Conservation (phyloP, 352 stramenopile genomes). For the Plasmopara muralis region DNA sequence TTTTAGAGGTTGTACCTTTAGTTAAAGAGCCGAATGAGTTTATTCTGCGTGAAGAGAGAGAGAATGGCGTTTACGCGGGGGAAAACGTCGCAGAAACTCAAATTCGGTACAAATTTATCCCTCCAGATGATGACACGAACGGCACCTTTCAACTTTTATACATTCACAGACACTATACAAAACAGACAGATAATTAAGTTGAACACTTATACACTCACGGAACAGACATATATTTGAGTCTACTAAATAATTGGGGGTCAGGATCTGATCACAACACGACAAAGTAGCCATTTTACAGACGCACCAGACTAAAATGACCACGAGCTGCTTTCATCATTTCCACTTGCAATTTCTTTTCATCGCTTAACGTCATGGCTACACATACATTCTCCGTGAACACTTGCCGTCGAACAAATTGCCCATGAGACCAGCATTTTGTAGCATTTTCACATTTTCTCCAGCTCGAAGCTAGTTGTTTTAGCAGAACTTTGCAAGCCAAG, state of each 20-base stretch:
- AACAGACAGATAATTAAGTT: constrained; percentile 1
- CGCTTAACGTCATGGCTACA: constrained; percentile 79
- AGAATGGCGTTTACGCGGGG: background rate
- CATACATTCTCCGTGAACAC: constrained; percentile 80
- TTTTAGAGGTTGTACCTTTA: background rate
- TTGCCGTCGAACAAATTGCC: constrained; percentile 69
- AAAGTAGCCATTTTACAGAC: background rate
- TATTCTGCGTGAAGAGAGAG: background rate
- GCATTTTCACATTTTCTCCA: constrained; percentile 22
- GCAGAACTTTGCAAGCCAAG: too few relatives aligned
- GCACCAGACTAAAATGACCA: constrained; percentile 46
- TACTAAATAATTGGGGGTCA: constrained; percentile 5
- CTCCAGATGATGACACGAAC: background rate
- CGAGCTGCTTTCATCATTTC: constrained; percentile 64
- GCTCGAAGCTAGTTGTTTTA: too few relatives aligned
- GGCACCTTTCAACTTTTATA: constrained; percentile 36
- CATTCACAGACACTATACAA: constrained; percentile 12
- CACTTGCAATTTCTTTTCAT: constrained; percentile 51
- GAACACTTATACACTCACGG: constrained; percentile 12
- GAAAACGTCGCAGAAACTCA: too few relatives aligned
- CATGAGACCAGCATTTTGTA: constrained; percentile 63
- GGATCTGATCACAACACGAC: constrained; percentile 39
- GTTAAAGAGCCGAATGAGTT: background rate
- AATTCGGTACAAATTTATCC: constrained; percentile 27
- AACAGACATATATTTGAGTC: constrained; percentile 2